A percentile compares a stretch with the other conserved stretches of the same genome.
These are phyloP conservation scores for Physaria fendleri DNA, from an alignment of 345 rosid species.

Conservation along the genomic window DNA sequence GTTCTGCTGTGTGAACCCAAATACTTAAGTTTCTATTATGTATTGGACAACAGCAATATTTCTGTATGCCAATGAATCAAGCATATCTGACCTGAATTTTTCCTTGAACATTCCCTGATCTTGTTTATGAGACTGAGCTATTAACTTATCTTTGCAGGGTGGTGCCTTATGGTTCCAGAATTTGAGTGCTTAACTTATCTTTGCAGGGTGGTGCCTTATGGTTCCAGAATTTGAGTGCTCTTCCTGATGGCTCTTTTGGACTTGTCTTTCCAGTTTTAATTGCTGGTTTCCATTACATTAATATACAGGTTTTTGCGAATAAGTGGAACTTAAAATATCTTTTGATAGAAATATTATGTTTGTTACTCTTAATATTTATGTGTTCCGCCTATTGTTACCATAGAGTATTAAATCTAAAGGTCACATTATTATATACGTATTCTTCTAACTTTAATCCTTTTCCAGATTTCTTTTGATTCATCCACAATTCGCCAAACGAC, in stretches of 20 bases:
- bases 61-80: background rate
- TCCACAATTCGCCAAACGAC: constrained; percentile 37
- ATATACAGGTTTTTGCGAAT: constrained; percentile 56
- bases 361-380: background rate
- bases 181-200: constrained; percentile 39
- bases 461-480: constrained; percentile 56
- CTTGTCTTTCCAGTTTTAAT: constrained; percentile 63
- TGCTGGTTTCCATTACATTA: constrained; percentile 66
- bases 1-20: background rate
- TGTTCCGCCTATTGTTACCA: background rate
- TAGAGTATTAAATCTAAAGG: background rate
- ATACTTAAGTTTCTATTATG: background rate
- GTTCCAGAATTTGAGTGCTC: constrained; percentile 80
- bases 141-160: constrained; percentile 50
- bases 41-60: background rate
- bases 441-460: constrained; percentile 2
- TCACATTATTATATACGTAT: background rate
- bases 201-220: constrained; percentile 87
- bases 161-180: constrained; percentile 91
- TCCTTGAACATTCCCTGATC: background rate
- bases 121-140: constrained; percentile 5
- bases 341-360: background rate
- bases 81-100: background rate
- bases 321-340: background rate
- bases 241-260: constrained; percentile 54